Base-by-base conservation (phyloP, 73 alveolate genomes). In the Paramecium pentaurelia region DNA sequence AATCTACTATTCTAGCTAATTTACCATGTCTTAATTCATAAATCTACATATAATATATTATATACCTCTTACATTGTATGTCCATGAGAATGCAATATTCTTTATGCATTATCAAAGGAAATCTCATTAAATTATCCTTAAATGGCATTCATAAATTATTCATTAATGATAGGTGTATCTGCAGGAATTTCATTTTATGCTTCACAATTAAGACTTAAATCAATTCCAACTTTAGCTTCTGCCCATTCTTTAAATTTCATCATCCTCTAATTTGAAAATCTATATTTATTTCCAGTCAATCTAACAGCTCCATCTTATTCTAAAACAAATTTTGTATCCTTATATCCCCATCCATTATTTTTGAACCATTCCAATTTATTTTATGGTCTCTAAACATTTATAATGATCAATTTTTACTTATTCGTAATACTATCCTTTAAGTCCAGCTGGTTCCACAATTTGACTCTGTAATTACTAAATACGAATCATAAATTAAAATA, bases 21-120 rank as follows among this genome's bases (percentile, higher is more conserved):
- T 92, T 77, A 20, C 98, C 97, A 60, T 95, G 93, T 71, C 93
- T 85, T 58, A 92, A 54, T 9, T 75, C 92, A 80, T 75, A 83
- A 18, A 83, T 92, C 93, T 86, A 36, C 20, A 58, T 59, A 16
- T 12, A 4, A 47, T 25, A 10, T 20, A 12, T 28, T 8, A 9
- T 2, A 49, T 51, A 96, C 93, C 60, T 97, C 99, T 86, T 95
- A 93, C 60, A 97, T 68, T n/a, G 97, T 87, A 51, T 96, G 97
- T 8, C 99, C 99, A 92, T 97, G 99, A 49, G 98, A 97, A 77
- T 97, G 98, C 85, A 95, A 93, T 86, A 96, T 94, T 86, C 99
- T 86, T 59, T 54, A 97, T 92, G 93, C 92, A 60, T 97, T 92
- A 27, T 83, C 96, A 80, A 94, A 93, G 9, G 98, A 86, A 38